Percentiles rank a stretch among this genome's conserved stretches.
Evolutionary conservation across 441 rosid genomes (phyloP).

Genomic region (Gossypium aridum): DNA sequence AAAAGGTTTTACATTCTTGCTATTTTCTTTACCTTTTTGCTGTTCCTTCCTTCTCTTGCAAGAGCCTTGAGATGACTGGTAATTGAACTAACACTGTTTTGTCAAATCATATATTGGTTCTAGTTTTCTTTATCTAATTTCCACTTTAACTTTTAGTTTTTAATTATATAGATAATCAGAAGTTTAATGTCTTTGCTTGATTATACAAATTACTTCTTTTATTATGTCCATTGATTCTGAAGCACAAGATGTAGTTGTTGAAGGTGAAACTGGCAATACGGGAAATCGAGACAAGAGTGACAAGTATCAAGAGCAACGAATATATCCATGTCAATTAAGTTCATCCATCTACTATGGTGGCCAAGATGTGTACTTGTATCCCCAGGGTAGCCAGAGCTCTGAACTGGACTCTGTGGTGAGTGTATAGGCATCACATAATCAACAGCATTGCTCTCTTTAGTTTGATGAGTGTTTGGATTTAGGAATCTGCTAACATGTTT

Average conservation of each 20-base stretch:
- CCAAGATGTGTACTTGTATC: conserved; percentile 57
- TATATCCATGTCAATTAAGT: conserved; percentile 83
- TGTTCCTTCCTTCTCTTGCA: too few species aligned
- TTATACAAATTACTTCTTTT: background rate
- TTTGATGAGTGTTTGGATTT: background rate
- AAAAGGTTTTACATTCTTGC: background rate
- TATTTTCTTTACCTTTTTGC: too few species aligned
- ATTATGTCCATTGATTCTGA: background rate
- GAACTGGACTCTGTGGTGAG: conserved; percentile 43
- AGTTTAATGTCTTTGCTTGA: background rate
- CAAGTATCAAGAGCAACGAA: conserved; percentile 55
- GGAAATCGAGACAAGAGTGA: conserved; percentile 31
- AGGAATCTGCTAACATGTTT: conserved; percentile 13
- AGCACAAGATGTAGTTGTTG: background rate
- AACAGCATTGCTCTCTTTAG: background rate
- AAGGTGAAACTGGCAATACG: conserved; percentile 27
- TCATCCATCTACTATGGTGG: conserved; percentile 96
- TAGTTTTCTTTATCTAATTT: too few species aligned
- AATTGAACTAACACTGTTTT: background rate
- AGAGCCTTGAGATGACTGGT: background rate
- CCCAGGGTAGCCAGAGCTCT: conserved; percentile 42
- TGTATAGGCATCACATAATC: background rate
- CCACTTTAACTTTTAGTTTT: too few species aligned
- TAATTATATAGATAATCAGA: background rate
- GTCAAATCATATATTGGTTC: background rate